phyloP scores from a whole-genome alignment of 208 protist genomes.

The Leishmania tropica region DNA sequence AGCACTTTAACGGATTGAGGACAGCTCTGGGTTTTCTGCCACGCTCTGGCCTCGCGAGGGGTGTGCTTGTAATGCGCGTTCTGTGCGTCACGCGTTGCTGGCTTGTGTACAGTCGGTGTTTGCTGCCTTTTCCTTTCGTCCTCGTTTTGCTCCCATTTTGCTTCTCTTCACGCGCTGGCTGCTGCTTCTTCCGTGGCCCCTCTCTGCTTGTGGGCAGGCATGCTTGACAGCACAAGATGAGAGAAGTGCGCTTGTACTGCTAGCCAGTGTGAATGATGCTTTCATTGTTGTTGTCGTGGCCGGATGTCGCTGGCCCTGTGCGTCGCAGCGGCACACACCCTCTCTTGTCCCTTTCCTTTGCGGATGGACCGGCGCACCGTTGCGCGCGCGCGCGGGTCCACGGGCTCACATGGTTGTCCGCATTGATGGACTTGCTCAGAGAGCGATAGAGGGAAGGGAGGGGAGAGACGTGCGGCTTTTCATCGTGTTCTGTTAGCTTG shows the following conservation, averaged over 20 bases:
- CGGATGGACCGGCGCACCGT: neutral
- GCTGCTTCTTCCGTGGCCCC: neutral
- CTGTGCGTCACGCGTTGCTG: neutral
- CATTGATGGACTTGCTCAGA: neutral
- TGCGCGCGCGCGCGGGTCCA: neutral
- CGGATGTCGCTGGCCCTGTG: neutral
- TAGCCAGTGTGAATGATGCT: neutral
- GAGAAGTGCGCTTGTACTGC: neutral
- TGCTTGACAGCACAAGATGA: neutral
- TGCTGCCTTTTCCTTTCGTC: neutral
- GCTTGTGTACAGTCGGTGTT: neutral
- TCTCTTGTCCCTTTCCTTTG: neutral
- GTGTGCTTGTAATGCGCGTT: neutral
- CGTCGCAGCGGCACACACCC: neutral
- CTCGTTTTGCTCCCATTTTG: slow-evolving; percentile 2
- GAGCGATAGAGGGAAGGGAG: neutral
- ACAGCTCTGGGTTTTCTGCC: neutral
- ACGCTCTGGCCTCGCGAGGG: neutral
- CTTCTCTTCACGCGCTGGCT: neutral
- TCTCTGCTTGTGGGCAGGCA: neutral
- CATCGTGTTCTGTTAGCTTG: neutral
- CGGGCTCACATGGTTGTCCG: neutral
- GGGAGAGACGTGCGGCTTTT: neutral
- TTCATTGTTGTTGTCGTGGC: neutral
- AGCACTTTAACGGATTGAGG: neutral